phyloP scores from a whole-genome alignment of 352 stramenopile genomes.

The Phytopythium delawarense region DNA sequence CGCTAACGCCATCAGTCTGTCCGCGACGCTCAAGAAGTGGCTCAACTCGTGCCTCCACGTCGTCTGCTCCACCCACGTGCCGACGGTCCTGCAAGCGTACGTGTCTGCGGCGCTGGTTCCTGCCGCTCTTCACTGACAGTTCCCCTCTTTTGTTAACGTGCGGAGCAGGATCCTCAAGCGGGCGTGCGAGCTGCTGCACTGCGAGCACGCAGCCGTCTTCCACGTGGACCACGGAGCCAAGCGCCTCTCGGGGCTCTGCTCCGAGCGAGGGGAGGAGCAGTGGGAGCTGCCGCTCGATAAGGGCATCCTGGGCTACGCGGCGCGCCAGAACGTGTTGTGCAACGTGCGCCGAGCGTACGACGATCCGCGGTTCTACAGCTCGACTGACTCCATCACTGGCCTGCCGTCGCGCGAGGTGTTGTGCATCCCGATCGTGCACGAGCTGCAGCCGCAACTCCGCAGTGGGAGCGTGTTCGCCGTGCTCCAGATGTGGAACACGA shows the following conservation, averaged over 20 bases:
- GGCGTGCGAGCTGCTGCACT: constrained; percentile 59
- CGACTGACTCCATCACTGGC: constrained; percentile 63
- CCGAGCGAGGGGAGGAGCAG: constrained; percentile 33
- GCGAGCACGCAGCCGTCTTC: constrained; percentile 66
- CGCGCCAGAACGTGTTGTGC: constrained; percentile 46
- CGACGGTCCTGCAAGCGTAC: constrained; percentile 33
- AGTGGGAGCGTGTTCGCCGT: constrained; percentile 49
- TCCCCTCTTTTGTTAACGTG: not conserved
- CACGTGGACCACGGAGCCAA: constrained; percentile 39
- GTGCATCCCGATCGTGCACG: constrained; percentile 59
- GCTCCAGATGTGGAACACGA: constrained; percentile 69
- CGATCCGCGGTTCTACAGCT: constrained; percentile 70
- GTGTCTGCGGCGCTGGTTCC: not conserved
- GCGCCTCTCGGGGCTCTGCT: constrained; percentile 32
- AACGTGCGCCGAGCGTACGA: constrained; percentile 68
- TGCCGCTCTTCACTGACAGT: not conserved
- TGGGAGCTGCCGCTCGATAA: constrained; percentile 75
- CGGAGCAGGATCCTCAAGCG: constrained; percentile 40
- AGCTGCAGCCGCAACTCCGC: constrained; percentile 29
- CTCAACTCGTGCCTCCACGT: constrained; percentile 61
- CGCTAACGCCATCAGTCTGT: constrained; percentile 69
- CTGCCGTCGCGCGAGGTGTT: constrained; percentile 57
- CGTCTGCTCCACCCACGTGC: constrained; percentile 44
- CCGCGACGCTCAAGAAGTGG: constrained; percentile 69
- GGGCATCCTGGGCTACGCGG: constrained; percentile 53